These are phyloP conservation scores for Pythium phragmiticola DNA, from an alignment of 352 stramenopile genomes.

Conservation along the genomic window DNA sequence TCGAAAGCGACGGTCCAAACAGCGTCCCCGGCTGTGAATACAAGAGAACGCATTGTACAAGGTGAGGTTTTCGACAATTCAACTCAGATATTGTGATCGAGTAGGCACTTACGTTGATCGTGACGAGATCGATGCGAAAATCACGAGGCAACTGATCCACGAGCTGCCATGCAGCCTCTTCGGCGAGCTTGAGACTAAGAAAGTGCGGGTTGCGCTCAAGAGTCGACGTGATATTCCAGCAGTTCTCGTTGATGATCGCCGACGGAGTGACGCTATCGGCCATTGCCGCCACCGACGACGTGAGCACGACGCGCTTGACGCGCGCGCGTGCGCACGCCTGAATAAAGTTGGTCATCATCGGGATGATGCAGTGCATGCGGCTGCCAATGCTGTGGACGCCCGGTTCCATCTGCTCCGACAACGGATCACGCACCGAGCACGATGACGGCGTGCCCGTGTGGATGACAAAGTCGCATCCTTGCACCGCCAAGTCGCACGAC, in stretches of 20 bases:
- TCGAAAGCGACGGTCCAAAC: conserved; percentile 79
- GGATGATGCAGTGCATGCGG: conserved; percentile 90
- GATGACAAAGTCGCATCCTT: conserved; percentile 89
- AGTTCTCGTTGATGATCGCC: conserved; percentile 85
- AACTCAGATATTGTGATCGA: background rate
- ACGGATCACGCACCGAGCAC: conserved; percentile 81
- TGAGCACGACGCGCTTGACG: conserved; percentile 83
- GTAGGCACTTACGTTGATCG: conserved; percentile 67
- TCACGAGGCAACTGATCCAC: conserved; percentile 83
- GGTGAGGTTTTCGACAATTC: conserved; percentile 1
- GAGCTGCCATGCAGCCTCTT: conserved; percentile 87
- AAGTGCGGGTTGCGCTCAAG: conserved; percentile 88
- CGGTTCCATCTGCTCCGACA: conserved; percentile 83
- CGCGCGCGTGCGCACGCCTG: conserved; percentile 76
- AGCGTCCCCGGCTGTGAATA: conserved; percentile 63
- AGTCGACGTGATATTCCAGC: conserved; percentile 84
- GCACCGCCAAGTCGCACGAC: conserved; percentile 85
- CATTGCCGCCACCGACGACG: conserved; percentile 85
- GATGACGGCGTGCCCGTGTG: conserved; percentile 86
- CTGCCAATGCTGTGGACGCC: conserved; percentile 88
- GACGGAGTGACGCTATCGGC: conserved; percentile 68
- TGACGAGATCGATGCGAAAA: conserved; percentile 82
- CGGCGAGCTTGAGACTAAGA: conserved; percentile 82
- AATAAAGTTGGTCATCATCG: conserved; percentile 92
- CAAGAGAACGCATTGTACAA: background rate